phyloP scores from a whole-genome alignment of 148 eudicot species.

The Polygonum maritimum region DNA sequence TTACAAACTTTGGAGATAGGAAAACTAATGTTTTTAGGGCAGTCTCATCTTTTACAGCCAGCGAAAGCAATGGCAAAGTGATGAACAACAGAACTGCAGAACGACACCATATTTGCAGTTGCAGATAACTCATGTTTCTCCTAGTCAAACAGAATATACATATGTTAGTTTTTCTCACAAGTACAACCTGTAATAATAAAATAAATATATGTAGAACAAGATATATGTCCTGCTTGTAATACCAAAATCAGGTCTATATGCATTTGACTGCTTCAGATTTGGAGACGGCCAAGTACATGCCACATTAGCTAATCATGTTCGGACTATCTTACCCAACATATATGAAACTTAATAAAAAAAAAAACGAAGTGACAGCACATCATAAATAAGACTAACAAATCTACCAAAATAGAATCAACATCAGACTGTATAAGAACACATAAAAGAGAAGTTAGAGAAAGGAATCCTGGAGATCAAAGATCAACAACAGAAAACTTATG shows the following conservation, averaged over 20 bases:
- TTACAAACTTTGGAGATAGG: conserved; percentile 50
- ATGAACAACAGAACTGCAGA: conserved; percentile 17
- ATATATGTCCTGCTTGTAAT: not conserved
- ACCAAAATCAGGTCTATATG: not conserved
- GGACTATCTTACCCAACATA: not conserved
- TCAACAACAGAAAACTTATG: not conserved
- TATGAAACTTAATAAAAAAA: not conserved
- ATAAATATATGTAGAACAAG: not conserved
- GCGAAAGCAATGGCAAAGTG: conserved; percentile 18
- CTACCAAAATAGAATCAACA: not conserved
- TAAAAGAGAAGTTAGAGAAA: not conserved
- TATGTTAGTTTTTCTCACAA: not conserved
- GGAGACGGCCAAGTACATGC: not conserved
- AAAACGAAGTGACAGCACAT: not conserved
- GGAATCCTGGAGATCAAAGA: not conserved
- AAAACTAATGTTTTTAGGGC: conserved; percentile 35
- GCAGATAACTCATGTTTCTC: not conserved
- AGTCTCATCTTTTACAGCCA: conserved; percentile 20
- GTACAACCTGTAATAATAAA: not conserved
- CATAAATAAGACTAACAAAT: not conserved
- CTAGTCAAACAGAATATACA: not conserved
- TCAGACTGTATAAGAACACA: not conserved
- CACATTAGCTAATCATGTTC: not conserved
- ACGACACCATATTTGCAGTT: not conserved
- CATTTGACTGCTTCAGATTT: not conserved